Evolutionary conservation across 2,329 filamentous ascomycete genomes (phyloP), one percentile per base, ranked within the genome.

Genomic region (Xylariaceae sp.): DNA sequence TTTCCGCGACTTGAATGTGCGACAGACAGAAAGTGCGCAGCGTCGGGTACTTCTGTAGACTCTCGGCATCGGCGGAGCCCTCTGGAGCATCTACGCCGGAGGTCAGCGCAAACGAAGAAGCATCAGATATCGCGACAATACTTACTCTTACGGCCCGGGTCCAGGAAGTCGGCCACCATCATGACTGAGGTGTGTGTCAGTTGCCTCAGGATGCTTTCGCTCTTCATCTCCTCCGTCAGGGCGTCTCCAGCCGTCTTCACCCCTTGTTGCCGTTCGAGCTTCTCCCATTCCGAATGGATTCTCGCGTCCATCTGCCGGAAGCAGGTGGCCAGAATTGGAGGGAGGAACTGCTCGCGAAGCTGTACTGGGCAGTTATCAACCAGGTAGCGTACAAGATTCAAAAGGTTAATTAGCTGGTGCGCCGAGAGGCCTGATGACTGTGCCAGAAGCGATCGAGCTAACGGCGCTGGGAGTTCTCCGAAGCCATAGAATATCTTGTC

Each of bases 171-270:
- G 6, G 87, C 86, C 42, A 95, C 83, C 72, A 96, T 87, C 48
- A 92, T 80, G 19, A 95, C 87, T 1, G 89, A 86, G 3, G 87
- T 87, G 58, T 93, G 92, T 0, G 90, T 95, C 31, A 96, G 72
- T 56, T 95, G 88, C 14, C 92, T 78, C 29, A 98, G 65, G 19
- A 98, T 93, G 52, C 90, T 96, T 58, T 98, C 92, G 5, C 86
- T 81, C 60, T 95, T 94, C 92, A 98, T 98, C 63, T 98, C 92
- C 46, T 95, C 88, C 1, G 84, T 85, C 33, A 98, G 64, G 39
- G 85, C 84, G 35, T 89, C 86, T 14, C 80, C 80, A 3, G 80
- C 80, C 2, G 80, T 72, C 26, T 74, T 72, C 10, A 77, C 64
- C 14, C 64, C 65, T 46, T 83, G 72, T 42, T 76, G 65, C 42